Conservation (phyloP, 2,329 filamentous ascomycete species). For the Alternaria arbusti region DNA sequence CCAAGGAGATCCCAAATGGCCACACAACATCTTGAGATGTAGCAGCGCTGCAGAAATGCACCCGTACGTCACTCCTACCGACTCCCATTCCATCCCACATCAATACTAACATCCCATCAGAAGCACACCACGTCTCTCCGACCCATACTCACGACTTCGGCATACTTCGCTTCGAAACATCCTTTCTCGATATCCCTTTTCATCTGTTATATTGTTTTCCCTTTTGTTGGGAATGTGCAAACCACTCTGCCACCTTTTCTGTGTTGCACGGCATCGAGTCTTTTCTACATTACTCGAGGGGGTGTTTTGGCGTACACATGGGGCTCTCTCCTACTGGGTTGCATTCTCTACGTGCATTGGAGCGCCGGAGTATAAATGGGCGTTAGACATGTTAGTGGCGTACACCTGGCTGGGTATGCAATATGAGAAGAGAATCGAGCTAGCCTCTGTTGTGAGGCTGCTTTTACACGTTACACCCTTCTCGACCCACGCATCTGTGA, state of each 20-base stretch:
- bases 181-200: conserved; percentile 28
- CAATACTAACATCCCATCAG: neutral
- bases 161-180: conserved; percentile 21
- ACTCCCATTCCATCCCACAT: no score
- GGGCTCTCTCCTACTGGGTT: neutral
- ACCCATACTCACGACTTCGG: conserved; percentile 13
- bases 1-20: conserved; percentile 42
- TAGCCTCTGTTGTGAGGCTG: neutral
- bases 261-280: conserved; percentile 6
- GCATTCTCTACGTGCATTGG: conserved; percentile 14
- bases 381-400: conserved; percentile 7
- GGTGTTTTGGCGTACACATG: conserved; percentile 5
- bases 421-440: conserved; percentile 7
- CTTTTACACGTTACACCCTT: neutral
- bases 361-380: conserved; percentile 16
- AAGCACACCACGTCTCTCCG: neutral
- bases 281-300: conserved; percentile 7
- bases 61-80: neutral
- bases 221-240: conserved; percentile 16
- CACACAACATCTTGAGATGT: conserved; percentile 9
- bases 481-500: neutral
- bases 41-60: neutral
- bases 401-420: neutral
- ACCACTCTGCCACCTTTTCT: conserved; percentile 10
- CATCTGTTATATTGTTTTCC: conserved; percentile 19